Evolutionary conservation across 257 asterid genomes (phyloP).

Genomic region (Jacaranda mimosifolia): DNA sequence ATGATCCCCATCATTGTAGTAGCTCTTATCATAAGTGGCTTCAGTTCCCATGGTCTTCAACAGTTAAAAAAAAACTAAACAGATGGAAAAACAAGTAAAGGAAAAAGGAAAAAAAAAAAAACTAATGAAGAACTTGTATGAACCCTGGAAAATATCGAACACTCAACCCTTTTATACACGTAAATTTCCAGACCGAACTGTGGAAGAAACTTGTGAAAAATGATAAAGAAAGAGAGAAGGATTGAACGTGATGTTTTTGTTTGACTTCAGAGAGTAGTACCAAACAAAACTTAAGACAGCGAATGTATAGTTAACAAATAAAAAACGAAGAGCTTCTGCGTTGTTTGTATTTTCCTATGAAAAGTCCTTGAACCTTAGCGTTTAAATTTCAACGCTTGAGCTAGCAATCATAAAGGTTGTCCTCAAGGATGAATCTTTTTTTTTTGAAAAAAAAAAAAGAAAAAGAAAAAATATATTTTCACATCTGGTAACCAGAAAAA

Average conservation of each 20-base stretch:
- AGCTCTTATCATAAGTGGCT: not conserved
- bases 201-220: not conserved
- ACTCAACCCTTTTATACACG: not conserved
- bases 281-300: not conserved
- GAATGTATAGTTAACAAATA: not conserved
- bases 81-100: not conserved
- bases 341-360: constrained; percentile 15
- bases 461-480: too few relatives aligned
- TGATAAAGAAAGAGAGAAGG: not conserved
- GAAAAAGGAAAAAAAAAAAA: not conserved
- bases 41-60: not conserved
- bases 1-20: constrained; percentile 32
- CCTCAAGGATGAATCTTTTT: too few relatives aligned
- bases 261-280: constrained; percentile 32
- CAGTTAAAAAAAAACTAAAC: not conserved
- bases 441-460: too few relatives aligned
- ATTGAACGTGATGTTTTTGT: constrained; percentile 40
- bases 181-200: not conserved
- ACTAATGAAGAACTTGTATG: not conserved
- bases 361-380: constrained; percentile 31
- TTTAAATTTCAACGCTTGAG: not conserved
- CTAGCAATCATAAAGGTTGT: constrained; percentile 19
- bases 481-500: too few relatives aligned
- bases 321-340: constrained; percentile 8
- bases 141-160: constrained; percentile 13